These are phyloP conservation scores for Bipolaris oryzae DNA, from an alignment of 2,329 filamentous ascomycete species.

Conservation along the genomic window DNA sequence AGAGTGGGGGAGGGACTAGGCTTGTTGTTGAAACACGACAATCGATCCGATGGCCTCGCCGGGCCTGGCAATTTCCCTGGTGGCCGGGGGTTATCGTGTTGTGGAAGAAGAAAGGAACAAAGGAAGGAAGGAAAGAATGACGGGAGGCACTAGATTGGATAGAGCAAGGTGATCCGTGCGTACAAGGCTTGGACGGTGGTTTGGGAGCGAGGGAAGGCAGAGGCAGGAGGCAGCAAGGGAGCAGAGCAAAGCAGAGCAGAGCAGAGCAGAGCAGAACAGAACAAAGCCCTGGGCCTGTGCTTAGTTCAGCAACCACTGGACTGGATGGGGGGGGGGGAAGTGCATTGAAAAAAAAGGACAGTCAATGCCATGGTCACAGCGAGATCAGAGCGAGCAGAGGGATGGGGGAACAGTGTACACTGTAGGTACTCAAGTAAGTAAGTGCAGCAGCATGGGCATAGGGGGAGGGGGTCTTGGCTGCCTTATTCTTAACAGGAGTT, in stretches of 20 bases:
- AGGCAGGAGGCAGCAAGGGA: not conserved
- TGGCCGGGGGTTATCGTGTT: not conserved
- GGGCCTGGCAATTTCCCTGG: not conserved
- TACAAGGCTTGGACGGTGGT: not conserved
- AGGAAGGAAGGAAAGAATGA: not conserved
- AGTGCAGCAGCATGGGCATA: not conserved
- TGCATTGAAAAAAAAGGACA: not conserved
- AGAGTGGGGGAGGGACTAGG: too few species aligned
- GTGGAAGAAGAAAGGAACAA: not conserved
- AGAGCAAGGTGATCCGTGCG: not conserved
- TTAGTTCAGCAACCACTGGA: constrained; percentile 1
- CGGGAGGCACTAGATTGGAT: not conserved
- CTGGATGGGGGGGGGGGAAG: too few species aligned
- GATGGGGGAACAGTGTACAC: too few species aligned
- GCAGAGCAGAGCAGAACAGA: not conserved
- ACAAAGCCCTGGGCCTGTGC: not conserved
- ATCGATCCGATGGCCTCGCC: constrained; percentile 3
- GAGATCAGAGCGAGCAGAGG: too few species aligned
- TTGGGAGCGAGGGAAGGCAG: not conserved
- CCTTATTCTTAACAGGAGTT: not conserved
- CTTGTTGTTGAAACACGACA: not conserved
- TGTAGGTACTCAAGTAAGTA: too few species aligned
- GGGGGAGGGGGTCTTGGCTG: too few species aligned
- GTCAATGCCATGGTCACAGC: too few species aligned
- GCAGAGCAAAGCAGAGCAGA: too few species aligned